Conservation (phyloP, 176 grass and related monocot genomes). For the Echinochloa phyllopogon region DNA sequence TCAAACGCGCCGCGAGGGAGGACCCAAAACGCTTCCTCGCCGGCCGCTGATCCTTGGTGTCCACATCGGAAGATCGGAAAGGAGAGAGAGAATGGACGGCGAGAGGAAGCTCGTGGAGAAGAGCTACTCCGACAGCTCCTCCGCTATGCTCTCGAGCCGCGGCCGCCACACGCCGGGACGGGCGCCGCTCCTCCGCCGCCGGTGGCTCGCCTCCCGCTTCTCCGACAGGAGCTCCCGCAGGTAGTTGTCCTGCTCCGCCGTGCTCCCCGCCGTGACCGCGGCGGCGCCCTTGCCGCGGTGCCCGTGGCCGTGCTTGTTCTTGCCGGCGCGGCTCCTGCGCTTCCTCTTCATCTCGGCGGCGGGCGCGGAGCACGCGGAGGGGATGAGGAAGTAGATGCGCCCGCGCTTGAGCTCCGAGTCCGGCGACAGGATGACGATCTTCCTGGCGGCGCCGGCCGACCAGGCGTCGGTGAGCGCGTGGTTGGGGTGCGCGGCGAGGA, state of each 20-base stretch:
- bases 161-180: conserved; percentile 77
- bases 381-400: conserved; percentile 87
- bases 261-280: conserved; percentile 4
- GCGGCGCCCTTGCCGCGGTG: conserved; percentile 21
- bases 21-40: conserved; percentile 11
- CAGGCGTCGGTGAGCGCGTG: conserved; percentile 81
- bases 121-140: conserved; percentile 49
- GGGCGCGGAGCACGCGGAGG: conserved; percentile 58
- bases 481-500: conserved; percentile 83
- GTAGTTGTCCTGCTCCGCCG: conserved; percentile 73
- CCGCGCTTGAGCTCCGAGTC: conserved; percentile 86
- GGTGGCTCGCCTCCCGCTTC: conserved; percentile 48
- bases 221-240: conserved; percentile 65
- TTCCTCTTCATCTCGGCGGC: conserved; percentile 51
- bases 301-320: conserved; percentile 41
- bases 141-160: conserved; percentile 78
- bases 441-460: conserved; percentile 50
- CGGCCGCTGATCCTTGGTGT: conserved; percentile 5
- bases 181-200: conserved; percentile 50
- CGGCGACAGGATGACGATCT: conserved; percentile 70
- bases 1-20: neutral
- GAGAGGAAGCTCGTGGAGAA: neutral
- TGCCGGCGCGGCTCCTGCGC: conserved; percentile 22
- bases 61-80: conserved; percentile 27
- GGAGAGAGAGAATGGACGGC: neutral